Evolutionary conservation across 1,139 yeast species (phyloP).

Genomic region (Suhomyces panamericanus): DNA sequence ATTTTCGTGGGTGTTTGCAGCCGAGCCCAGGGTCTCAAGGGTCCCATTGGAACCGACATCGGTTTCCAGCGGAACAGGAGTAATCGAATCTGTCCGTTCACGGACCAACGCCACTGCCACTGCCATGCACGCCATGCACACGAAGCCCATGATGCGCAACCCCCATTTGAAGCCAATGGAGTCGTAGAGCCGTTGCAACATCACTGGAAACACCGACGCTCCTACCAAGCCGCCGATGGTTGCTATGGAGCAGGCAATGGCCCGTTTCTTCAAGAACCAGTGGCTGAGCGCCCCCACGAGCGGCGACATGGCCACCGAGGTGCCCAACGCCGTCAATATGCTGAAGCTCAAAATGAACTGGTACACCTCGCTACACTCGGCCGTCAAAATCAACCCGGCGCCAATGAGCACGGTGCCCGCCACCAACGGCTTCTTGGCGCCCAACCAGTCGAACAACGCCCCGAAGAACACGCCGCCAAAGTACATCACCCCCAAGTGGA

Average conservation of each 20-base stretch:
- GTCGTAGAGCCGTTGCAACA: slow-evolving; percentile 48
- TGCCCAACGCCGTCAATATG: slow-evolving; percentile 55
- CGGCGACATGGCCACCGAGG: slow-evolving; percentile 59
- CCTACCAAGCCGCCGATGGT: slow-evolving; percentile 67
- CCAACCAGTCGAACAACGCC: slow-evolving; percentile 57
- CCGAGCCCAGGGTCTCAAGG: not conserved
- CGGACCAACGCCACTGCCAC: slow-evolving; percentile 42
- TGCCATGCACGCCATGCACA: slow-evolving; percentile 41
- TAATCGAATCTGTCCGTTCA: slow-evolving; percentile 29
- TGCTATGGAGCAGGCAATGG: slow-evolving; percentile 56
- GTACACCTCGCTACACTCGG: slow-evolving; percentile 51
- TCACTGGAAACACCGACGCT: slow-evolving; percentile 58
- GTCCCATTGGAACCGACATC: no score
- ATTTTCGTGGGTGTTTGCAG: not conserved
- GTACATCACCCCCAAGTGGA: slow-evolving; percentile 56
- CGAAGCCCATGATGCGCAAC: slow-evolving; percentile 54
- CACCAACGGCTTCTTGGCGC: slow-evolving; percentile 49
- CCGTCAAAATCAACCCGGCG: slow-evolving; percentile 53
- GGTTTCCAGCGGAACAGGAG: not conserved
- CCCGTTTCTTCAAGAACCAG: slow-evolving; percentile 59
- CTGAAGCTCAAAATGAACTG: slow-evolving; percentile 64
- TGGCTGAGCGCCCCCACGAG: slow-evolving; percentile 60
- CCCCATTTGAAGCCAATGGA: slow-evolving; percentile 63
- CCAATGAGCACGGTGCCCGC: slow-evolving; percentile 47
- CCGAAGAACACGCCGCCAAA: slow-evolving; percentile 63